Conservation (phyloP, 2,329 filamentous ascomycete genomes). For the Aspergillus phoenicis region DNA sequence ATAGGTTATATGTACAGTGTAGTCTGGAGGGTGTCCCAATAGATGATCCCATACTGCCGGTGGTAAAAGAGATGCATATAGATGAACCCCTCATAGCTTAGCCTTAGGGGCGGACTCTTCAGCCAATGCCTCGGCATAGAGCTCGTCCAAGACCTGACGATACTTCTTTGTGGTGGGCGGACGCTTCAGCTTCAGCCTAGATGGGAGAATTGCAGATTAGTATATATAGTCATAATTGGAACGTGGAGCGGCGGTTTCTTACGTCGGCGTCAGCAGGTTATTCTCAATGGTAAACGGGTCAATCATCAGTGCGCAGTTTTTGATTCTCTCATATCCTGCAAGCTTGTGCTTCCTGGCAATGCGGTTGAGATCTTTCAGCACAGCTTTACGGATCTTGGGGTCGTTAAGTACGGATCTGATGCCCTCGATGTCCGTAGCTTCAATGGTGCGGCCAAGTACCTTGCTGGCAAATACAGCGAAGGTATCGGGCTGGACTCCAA, state of each 20-base stretch:
- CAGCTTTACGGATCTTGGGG: slow-evolving; percentile 70
- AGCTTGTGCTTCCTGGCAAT: slow-evolving; percentile 84
- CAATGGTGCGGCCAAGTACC: slow-evolving; percentile 69
- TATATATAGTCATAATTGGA: not conserved
- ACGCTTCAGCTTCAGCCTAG: slow-evolving; percentile 71
- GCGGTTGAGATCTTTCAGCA: slow-evolving; percentile 75
- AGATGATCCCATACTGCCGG: not conserved
- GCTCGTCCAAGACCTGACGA: slow-evolving; percentile 59
- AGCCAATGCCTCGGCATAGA: slow-evolving; percentile 60
- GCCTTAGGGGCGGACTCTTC: slow-evolving; percentile 42
- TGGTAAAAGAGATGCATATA: not conserved
- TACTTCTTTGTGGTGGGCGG: slow-evolving; percentile 67
- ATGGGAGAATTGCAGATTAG: slow-evolving; percentile 19
- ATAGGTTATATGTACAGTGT: not conserved
- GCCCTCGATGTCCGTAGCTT: slow-evolving; percentile 63
- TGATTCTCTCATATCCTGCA: slow-evolving; percentile 85
- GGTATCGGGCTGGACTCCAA: slow-evolving; percentile 80
- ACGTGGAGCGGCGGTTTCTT: slow-evolving; percentile 22
- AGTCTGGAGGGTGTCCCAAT: not conserved
- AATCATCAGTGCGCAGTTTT: slow-evolving; percentile 71
- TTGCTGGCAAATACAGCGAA: slow-evolving; percentile 82
- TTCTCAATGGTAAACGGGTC: slow-evolving; percentile 96
- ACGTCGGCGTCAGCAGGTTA: slow-evolving; percentile 65
- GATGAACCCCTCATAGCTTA: slow-evolving; percentile 36
- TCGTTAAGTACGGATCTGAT: slow-evolving; percentile 69